Evolutionary conservation across 225 moss, liverwort and hornwort genomes (phyloP).

Genomic region (Asterella californica): DNA sequence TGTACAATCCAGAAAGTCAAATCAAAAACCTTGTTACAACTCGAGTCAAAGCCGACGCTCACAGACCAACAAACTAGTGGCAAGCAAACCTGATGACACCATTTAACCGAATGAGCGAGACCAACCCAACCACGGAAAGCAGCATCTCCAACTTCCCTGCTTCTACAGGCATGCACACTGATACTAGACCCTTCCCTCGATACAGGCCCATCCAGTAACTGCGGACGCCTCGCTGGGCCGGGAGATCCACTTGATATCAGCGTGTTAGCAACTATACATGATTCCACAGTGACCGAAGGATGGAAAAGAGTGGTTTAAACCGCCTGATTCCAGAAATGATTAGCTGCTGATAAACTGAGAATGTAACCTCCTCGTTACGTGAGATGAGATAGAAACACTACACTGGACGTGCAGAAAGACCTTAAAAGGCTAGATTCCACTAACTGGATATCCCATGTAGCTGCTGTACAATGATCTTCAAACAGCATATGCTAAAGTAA

Average conservation of each 20-base stretch:
- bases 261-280: neutral
- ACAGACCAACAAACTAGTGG: neutral
- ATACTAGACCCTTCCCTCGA: neutral
- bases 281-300: neutral
- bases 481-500: neutral
- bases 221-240: neutral
- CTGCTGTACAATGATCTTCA: neutral
- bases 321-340: neutral
- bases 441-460: neutral
- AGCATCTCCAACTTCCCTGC: too few relatives aligned
- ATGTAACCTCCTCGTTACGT: neutral
- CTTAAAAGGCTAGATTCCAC: neutral
- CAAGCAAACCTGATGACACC: neutral
- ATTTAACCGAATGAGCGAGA: neutral
- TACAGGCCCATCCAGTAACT: neutral
- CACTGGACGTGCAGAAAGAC: neutral
- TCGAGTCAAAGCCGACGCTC: neutral
- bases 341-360: neutral
- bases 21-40: neutral
- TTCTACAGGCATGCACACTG: neutral
- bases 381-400: neutral
- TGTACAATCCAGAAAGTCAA: slow-evolving; percentile 12
- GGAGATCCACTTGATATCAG: neutral
- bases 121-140: neutral
- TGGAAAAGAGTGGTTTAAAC: neutral